Conservation (phyloP, 768 basidiomycete genomes). For the Mycena crocata region DNA sequence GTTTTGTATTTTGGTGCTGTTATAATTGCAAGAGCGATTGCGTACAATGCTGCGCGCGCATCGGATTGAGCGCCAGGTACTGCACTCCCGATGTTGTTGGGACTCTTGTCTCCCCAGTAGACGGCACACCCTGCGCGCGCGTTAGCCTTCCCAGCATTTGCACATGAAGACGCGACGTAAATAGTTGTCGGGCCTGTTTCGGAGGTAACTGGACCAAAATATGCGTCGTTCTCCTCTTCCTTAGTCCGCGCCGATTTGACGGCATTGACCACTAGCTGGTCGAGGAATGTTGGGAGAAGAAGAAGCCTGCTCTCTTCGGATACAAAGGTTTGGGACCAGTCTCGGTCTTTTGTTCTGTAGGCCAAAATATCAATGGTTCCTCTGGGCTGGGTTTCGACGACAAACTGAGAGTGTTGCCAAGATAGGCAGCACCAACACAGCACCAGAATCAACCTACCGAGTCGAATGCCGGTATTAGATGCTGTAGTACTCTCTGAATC, state of each 20-base stretch:
- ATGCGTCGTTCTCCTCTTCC: background rate
- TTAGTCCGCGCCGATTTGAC: background rate
- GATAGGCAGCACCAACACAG: too few species aligned
- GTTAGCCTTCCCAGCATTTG: background rate
- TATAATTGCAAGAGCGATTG: background rate
- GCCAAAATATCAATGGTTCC: too few species aligned
- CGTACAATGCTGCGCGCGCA: background rate
- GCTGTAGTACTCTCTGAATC: too few species aligned
- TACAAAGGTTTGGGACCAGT: too few species aligned
- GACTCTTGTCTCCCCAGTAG: background rate
- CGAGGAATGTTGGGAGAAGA: background rate
- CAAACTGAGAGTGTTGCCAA: too few species aligned
- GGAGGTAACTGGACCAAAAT: background rate
- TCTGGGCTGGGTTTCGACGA: too few species aligned
- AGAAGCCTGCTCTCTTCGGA: too few species aligned
- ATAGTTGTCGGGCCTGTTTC: background rate
- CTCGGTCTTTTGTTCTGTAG: too few species aligned
- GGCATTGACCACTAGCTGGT: background rate
- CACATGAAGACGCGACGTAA: background rate
- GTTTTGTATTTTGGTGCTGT: fast-evolving
- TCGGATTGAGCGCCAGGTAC: background rate
- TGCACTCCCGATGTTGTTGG: background rate
- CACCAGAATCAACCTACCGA: too few species aligned
- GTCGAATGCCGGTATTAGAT: too few species aligned
- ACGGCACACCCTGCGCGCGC: background rate